Evolutionary conservation across 1,284 basidiomycete genomes (phyloP), one percentile per base, ranked within the genome.

Genomic region (Fomitiporia mediterranea): DNA sequence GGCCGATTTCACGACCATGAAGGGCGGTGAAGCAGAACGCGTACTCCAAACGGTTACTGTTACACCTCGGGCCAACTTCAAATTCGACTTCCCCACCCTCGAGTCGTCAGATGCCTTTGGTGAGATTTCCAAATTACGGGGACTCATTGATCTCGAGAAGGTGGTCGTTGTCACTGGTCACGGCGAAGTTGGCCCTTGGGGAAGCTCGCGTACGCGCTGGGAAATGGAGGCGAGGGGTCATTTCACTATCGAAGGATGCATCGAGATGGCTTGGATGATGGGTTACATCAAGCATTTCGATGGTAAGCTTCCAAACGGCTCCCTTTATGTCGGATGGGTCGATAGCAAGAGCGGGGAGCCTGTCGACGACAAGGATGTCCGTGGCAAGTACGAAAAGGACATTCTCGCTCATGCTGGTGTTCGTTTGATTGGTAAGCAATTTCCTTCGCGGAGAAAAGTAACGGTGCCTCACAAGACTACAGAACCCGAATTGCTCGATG

Each of bases 181-280:
- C 70, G 96, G 89, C 43, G 97, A 99, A 72, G 91, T 99, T 57
- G 91, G 96, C n/a, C 97, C 96, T 4, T 99, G 94, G 93, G 97
- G 97, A 66, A 95, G 92, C 67, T 89, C 95, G 21, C 87, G 97
- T 63, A 99, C 96, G n/a, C 86, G 96, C 63, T 99, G 96, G 96
- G 95, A 99, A 77, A 97, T 98, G 93, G 95, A 98, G 71, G 94
- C 92, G 47, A 80, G 84, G 49, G 94, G 94, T 34, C 85, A 94
- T 68, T 89, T 97, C 72, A 94, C 94, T 5, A 96, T 98, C 66
- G 91, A 98, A 72, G 96, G 95, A 44, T 92, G 91, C 68, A 97
- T 99, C 66, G 96, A 99, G 77, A 95, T 99, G 89, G 95, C 96
- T 13, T 99, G 96, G 94, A 89, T 98, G 74, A 98, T 97, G 91